phyloP scores from a whole-genome alignment of 306 rosid species.

The Ochetophila trinervis region DNA sequence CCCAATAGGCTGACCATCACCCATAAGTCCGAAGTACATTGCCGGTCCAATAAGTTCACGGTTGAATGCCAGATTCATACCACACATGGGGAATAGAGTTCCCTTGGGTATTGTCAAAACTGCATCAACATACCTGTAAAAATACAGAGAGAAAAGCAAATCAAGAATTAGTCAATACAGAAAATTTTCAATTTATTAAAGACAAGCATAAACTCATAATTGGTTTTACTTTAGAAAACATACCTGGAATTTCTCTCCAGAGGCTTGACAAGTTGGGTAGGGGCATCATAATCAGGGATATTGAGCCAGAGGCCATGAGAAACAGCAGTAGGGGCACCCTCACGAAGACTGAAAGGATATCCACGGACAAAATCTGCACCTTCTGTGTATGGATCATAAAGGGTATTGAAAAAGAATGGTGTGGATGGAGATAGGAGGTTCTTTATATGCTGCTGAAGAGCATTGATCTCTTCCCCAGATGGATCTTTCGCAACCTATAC shows the following conservation, averaged over 20 bases:
- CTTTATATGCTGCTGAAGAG: constrained; percentile 88
- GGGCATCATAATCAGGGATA: constrained; percentile 88
- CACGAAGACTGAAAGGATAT: constrained; percentile 83
- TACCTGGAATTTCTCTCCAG: constrained; percentile 78
- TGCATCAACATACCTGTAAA: constrained; percentile 76
- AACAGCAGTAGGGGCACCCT: constrained; percentile 67
- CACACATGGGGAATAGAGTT: constrained; percentile 88
- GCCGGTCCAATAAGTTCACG: constrained; percentile 90
- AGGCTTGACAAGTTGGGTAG: constrained; percentile 90
- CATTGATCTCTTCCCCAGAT: constrained; percentile 70
- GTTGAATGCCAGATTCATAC: constrained; percentile 80
- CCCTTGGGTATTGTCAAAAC: constrained; percentile 80
- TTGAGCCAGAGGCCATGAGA: constrained; percentile 95
- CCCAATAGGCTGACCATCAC: constrained; percentile 93
- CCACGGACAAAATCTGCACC: constrained; percentile 91
- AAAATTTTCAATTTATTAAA: background rate
- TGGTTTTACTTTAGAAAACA: background rate
- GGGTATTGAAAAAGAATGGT: constrained; percentile 80
- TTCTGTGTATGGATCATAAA: constrained; percentile 79
- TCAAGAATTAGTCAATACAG: background rate
- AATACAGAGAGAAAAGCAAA: constrained; percentile 3
- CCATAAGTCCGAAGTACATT: constrained; percentile 96
- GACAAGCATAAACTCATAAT: background rate
- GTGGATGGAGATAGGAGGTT: constrained; percentile 69
- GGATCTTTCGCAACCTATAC: constrained; percentile 83